Conservation (phyloP, 441 rosid genomes). For the Aleurites moluccanus region DNA sequence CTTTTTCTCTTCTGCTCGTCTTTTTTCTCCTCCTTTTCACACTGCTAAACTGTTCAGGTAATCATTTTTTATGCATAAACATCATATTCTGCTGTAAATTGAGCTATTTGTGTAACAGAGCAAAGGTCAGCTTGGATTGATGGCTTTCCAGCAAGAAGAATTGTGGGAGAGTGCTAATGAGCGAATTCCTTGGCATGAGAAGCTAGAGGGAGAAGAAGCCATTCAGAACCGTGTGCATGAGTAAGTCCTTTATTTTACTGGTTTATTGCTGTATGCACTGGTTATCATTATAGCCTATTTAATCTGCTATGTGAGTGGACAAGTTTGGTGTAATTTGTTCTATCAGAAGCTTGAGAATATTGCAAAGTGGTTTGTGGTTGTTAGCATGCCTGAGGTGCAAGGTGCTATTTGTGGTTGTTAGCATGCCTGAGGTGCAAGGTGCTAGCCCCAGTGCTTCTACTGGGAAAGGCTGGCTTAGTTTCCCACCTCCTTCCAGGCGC, state of each 20-base stretch:
- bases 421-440: no score
- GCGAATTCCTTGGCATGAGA: constrained; percentile 97
- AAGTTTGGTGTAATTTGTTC: background rate
- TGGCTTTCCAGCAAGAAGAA: constrained; percentile 94
- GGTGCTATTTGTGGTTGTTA: no score
- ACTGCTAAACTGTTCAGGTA: background rate
- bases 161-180: constrained; percentile 88
- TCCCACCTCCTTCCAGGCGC: no score
- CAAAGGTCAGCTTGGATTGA: constrained; percentile 65
- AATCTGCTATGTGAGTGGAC: background rate
- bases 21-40: background rate
- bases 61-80: background rate
- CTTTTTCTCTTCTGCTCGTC: background rate
- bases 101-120: constrained; percentile 43
- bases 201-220: constrained; percentile 90
- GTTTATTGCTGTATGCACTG: constrained; percentile 13
- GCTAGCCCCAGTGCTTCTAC: no score
- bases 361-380: background rate
- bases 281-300: constrained; percentile 7
- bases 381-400: no score
- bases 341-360: background rate
- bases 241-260: constrained; percentile 46
- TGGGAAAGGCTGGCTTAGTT: no score
- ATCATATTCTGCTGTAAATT: constrained; percentile 15
- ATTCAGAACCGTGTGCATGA: constrained; percentile 93